These are phyloP conservation scores for Lathyrus aphaca DNA, from an alignment of 306 rosid species.

Conservation along the genomic window DNA sequence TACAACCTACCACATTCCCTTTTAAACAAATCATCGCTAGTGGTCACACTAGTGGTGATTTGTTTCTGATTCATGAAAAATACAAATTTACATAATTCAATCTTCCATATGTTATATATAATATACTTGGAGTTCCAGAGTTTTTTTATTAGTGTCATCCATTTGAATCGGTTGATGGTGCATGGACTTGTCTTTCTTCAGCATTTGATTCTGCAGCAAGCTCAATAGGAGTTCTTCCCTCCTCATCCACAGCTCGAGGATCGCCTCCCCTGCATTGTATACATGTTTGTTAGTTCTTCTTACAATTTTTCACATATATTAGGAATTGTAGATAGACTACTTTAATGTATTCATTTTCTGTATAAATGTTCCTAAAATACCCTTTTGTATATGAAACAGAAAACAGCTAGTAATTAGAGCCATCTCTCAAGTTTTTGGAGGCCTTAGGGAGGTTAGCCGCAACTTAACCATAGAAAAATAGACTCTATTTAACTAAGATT, in stretches of 20 bases:
- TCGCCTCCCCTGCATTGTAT: constrained; percentile 82
- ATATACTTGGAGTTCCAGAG: constrained; percentile 41
- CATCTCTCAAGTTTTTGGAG: too few relatives aligned
- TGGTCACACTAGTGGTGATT: constrained; percentile 35
- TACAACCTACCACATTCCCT: constrained; percentile 69
- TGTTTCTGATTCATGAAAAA: constrained; percentile 50
- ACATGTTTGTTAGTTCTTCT: not conserved
- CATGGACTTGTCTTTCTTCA: constrained; percentile 63
- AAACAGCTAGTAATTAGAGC: not conserved
- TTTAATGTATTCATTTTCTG: not conserved
- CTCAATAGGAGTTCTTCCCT: constrained; percentile 83
- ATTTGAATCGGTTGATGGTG: constrained; percentile 63
- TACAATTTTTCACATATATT: not conserved
- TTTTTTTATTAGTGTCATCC: constrained; percentile 54
- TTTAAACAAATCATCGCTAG: constrained; percentile 27
- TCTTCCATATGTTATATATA: constrained; percentile 50
- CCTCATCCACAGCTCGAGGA: constrained; percentile 78
- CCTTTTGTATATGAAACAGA: constrained; percentile 9
- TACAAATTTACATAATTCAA: constrained; percentile 72
- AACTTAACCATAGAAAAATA: too few relatives aligned
- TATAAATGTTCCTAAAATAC: not conserved
- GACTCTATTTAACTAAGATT: too few relatives aligned
- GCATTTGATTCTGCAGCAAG: constrained; percentile 73
- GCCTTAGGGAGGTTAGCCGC: too few relatives aligned
- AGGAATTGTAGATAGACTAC: not conserved